phyloP scores from a whole-genome alignment of 306 rosid genomes.

The Luffa aegyptiaca region DNA sequence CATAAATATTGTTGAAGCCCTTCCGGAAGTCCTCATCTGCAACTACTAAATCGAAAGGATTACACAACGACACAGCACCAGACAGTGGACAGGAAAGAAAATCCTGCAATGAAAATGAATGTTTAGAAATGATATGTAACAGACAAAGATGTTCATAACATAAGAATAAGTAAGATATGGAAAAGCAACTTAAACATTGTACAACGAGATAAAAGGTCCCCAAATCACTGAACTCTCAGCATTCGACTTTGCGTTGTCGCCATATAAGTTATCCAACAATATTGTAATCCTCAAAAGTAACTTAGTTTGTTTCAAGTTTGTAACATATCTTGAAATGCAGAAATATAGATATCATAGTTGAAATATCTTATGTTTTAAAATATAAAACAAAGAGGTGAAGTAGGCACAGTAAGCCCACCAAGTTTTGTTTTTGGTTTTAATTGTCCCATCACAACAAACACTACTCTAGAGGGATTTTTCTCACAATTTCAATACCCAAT shows the following conservation, averaged over 20 bases:
- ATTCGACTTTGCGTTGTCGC: not conserved
- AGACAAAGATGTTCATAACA: not conserved
- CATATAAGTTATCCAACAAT: not conserved
- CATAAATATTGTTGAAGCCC: constrained; percentile 76
- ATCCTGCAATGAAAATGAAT: constrained; percentile 46
- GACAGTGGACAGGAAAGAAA: constrained; percentile 52
- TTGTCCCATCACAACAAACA: not conserved
- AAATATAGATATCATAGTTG: not conserved
- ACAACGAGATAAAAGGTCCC: not conserved
- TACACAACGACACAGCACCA: constrained; percentile 94
- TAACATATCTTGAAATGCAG: not conserved
- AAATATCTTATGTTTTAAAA: not conserved
- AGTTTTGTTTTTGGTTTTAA: not conserved
- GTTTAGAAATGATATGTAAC: constrained; percentile 4
- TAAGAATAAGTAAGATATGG: not conserved
- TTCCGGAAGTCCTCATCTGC: constrained; percentile 86
- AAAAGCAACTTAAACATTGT: not conserved
- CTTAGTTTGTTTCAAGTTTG: not conserved
- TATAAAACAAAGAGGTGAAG: not conserved
- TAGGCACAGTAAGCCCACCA: not conserved
- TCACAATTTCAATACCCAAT: not conserved
- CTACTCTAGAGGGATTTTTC: not conserved
- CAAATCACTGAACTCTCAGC: not conserved
- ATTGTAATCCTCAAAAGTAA: not conserved
- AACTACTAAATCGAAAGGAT: constrained; percentile 82